These are phyloP conservation scores for Rheum nobile DNA, from an alignment of 148 eudicot genomes.

Conservation along the genomic window DNA sequence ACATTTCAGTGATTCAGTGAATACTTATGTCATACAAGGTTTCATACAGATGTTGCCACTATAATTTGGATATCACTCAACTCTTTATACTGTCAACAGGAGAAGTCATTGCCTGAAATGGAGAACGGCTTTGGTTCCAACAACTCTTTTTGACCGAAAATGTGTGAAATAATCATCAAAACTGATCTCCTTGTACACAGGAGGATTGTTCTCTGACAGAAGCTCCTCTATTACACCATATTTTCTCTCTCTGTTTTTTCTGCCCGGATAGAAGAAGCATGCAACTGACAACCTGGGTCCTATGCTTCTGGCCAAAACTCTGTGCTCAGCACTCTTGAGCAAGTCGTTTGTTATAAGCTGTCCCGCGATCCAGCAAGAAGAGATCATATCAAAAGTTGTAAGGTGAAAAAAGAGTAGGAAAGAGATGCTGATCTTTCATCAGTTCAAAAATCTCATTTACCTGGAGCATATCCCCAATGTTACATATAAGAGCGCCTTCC, in stretches of 20 bases:
- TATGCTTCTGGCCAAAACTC: conserved; percentile 37
- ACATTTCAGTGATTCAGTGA: neutral
- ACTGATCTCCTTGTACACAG: conserved; percentile 28
- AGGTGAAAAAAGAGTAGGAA: neutral
- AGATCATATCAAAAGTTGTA: neutral
- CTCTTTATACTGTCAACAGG: neutral
- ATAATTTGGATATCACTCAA: neutral
- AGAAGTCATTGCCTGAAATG: neutral
- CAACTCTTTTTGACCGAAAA: conserved; percentile 5
- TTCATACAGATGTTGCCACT: neutral
- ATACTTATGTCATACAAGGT: neutral
- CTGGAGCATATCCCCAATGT: conserved; percentile 8
- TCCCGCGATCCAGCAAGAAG: neutral
- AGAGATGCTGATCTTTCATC: neutral
- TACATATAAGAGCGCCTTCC: conserved; percentile 29
- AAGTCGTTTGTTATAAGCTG: conserved; percentile 46
- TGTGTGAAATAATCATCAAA: conserved; percentile 3
- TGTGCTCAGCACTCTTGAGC: conserved; percentile 46
- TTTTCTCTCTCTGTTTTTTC: conserved; percentile 13
- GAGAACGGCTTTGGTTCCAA: conserved; percentile 2
- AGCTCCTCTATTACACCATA: conserved; percentile 43
- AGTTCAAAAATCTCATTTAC: neutral
- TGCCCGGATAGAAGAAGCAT: conserved; percentile 39
- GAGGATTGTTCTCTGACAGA: conserved; percentile 30
- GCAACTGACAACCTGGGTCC: conserved; percentile 55